These are phyloP conservation scores for Malus asiatica DNA, from an alignment of 306 rosid species.

Conservation along the genomic window DNA sequence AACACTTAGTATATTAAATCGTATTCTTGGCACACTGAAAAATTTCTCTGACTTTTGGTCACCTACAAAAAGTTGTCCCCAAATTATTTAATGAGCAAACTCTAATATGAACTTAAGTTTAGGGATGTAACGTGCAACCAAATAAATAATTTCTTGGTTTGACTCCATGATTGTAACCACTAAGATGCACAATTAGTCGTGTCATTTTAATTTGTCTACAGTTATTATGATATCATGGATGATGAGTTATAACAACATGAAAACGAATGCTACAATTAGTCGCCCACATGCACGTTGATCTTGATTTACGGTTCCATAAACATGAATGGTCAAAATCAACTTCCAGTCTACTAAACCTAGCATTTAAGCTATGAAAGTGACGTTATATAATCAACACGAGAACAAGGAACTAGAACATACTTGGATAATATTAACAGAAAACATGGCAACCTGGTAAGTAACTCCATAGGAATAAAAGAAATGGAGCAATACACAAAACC, in stretches of 20 bases:
- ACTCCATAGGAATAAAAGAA: too few species aligned
- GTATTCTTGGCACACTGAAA: too few species aligned
- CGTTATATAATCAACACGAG: not conserved
- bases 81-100: not conserved
- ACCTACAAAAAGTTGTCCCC: not conserved
- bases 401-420: not conserved
- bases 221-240: not conserved
- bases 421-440: too few species aligned
- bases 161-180: not conserved
- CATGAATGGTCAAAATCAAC: not conserved
- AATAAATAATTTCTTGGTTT: not conserved
- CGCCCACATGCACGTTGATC: accelerated
- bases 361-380: not conserved
- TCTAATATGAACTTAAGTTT: not conserved
- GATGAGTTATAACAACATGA: not conserved
- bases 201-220: not conserved
- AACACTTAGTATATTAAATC: too few species aligned
- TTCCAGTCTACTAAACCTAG: too few species aligned
- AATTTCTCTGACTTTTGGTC: not conserved
- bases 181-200: not conserved
- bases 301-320: not conserved
- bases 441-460: too few species aligned
- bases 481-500: not conserved
- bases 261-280: too few species aligned
- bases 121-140: not conserved